Evolutionary conservation across 208 protist species (phyloP).

Genomic region (Perkinsela sp.): DNA sequence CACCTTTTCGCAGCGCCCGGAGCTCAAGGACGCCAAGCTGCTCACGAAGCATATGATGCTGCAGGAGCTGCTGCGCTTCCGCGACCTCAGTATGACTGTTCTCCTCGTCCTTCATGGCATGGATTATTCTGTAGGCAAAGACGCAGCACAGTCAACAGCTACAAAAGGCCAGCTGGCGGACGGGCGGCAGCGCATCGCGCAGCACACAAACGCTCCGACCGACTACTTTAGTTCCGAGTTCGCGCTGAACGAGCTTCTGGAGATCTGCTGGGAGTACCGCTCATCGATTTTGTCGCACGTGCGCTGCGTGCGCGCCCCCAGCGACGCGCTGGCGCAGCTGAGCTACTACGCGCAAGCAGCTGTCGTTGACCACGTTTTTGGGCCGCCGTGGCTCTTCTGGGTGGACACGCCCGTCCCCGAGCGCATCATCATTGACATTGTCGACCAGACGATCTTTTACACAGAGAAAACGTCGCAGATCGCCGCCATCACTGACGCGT

Average conservation of each 20-base stretch:
- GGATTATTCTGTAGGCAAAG: not conserved
- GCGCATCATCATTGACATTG: not conserved
- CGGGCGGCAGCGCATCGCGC: not conserved
- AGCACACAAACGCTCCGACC: not conserved
- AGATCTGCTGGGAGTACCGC: slow-evolving; percentile 1
- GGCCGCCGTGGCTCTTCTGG: not conserved
- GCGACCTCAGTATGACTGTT: not conserved
- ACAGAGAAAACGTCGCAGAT: not conserved
- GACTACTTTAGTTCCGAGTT: not conserved
- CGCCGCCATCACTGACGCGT: not conserved
- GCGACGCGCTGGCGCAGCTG: not conserved
- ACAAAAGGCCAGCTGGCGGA: not conserved
- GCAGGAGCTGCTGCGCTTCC: not conserved
- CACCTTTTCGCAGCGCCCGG: not conserved
- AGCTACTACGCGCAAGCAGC: not conserved
- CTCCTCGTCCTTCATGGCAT: not conserved
- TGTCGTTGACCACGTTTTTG: not conserved
- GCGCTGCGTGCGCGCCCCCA: not conserved
- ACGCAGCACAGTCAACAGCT: not conserved
- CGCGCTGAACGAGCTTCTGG: not conserved
- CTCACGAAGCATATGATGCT: not conserved
- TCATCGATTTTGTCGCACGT: not conserved
- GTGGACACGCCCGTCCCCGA: not conserved
- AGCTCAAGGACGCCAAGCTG: not conserved
- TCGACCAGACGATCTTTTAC: not conserved